Base-by-base conservation (phyloP, 1,139 yeast species). In the Nematodospora anomalae region DNA sequence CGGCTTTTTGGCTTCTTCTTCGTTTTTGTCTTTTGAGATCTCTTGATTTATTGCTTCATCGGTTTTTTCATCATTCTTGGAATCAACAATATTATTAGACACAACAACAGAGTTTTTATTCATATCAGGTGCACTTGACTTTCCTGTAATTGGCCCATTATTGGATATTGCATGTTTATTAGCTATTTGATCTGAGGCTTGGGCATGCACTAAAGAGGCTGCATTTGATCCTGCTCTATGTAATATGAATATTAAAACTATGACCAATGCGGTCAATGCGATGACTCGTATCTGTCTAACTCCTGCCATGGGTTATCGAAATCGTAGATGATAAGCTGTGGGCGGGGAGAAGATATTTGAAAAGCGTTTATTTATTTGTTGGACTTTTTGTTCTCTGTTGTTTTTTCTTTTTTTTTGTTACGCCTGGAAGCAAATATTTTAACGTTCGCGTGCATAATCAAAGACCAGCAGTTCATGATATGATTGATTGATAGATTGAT, bases 1-100 rank as follows among this genome's bases (percentile, higher is more conserved):
- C 32, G 13, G 33, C 41, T 13, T 41, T 41, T 18, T 30, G 3
- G 28, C 32, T 8, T 27, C 41, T 25, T 35, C 42, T 15, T 30
- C 38, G 16, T 36, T 48, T 38, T 44, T 48, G 33, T 57, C 50
- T 41, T 64, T 62, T 23, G 60, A 58, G 32, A 67, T 67, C 36
- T 67, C 65, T 37, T 63, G 42, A 46, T 69, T 69, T 32, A 70
- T 68, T 15, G 70, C 72, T 26, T 56, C 71, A 41, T 70, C 74
- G 9, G 53, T 38, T 40, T 63, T 57, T 40, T 55, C 74, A 46
- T 67, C 63, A 43, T 64, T 64, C 21, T 51, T 49, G 9, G 69
- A 56, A 38, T 64, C 63, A 24, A 67, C 55, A 29, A 67, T 41
- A 14, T 50, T 49, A 16, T 45, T 44, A 3, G 43, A 36, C 2